A percentile compares a stretch with the other conserved stretches of the same genome.
These are phyloP conservation scores for Sphaerulina vaccinii DNA, from an alignment of 2,329 filamentous ascomycete species.

Conservation along the genomic window DNA sequence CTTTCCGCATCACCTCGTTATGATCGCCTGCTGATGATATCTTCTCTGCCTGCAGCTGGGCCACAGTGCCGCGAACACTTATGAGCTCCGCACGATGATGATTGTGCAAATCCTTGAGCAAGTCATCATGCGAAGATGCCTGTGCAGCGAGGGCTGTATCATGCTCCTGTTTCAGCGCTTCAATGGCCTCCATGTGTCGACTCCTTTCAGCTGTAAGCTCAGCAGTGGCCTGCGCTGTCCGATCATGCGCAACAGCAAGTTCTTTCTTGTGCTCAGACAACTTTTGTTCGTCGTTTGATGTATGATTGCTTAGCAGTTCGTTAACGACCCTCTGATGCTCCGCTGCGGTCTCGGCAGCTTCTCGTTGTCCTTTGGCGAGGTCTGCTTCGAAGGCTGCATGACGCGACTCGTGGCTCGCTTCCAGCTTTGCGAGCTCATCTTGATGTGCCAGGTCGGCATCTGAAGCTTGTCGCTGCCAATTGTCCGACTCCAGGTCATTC, in stretches of 20 bases:
- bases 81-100: background rate
- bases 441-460: background rate
- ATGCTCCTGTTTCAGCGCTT: background rate
- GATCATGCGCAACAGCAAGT: background rate
- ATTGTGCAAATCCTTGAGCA: background rate
- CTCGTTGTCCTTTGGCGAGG: background rate
- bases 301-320: slow-evolving; percentile 14
- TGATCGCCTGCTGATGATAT: background rate
- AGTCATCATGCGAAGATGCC: background rate
- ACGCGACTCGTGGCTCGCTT: background rate
- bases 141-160: background rate
- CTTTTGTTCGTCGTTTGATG: background rate
- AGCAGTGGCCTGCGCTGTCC: background rate
- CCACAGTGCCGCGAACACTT: background rate
- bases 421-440: slow-evolving; percentile 4
- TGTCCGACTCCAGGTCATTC: slow-evolving; percentile 1
- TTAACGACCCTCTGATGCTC: slow-evolving; percentile 3
- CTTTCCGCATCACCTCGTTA: background rate
- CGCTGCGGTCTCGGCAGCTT: background rate
- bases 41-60: background rate
- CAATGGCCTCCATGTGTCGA: background rate
- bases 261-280: slow-evolving; percentile 1
- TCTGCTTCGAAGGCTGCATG: background rate
- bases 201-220: background rate
- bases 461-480: background rate